Conservation (phyloP, 2,329 filamentous ascomycete genomes). For the Penicillium freii region DNA sequence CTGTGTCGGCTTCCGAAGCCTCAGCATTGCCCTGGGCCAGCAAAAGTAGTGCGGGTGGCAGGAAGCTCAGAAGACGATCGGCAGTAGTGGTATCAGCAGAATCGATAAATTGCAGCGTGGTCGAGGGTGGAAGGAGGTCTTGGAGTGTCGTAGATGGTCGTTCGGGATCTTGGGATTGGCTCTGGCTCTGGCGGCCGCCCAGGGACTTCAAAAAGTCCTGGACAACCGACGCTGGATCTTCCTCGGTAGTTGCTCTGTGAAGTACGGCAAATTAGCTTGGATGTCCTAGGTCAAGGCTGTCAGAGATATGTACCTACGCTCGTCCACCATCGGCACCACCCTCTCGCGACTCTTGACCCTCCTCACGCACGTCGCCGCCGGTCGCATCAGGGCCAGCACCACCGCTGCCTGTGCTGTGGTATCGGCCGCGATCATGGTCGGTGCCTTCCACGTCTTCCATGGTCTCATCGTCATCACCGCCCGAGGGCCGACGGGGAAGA, state of each 20-base stretch:
- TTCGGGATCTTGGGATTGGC: slow-evolving; percentile 51
- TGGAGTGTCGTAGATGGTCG: slow-evolving; percentile 77
- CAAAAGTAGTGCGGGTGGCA: slow-evolving; percentile 76
- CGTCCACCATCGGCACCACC: slow-evolving; percentile 94
- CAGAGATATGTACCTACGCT: slow-evolving; percentile 83
- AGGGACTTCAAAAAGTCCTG: slow-evolving; percentile 87
- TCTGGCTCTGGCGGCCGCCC: slow-evolving; percentile 52
- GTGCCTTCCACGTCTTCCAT: slow-evolving; percentile 73
- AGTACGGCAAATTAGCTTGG: slow-evolving; percentile 16
- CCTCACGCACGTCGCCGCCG: slow-evolving; percentile 85
- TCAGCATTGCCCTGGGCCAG: slow-evolving; percentile 68
- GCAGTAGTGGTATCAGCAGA: slow-evolving; percentile 63
- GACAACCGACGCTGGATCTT: slow-evolving; percentile 74
- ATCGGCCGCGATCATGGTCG: slow-evolving; percentile 58
- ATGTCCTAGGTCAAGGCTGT: slow-evolving; percentile 13
- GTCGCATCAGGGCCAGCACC: slow-evolving; percentile 84
- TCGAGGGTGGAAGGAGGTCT: slow-evolving; percentile 76
- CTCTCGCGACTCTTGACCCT: slow-evolving; percentile 83
- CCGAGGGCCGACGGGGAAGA: slow-evolving; percentile 52
- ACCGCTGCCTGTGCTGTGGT: slow-evolving; percentile 64
- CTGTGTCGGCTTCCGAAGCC: slow-evolving; percentile 63
- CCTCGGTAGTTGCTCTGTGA: slow-evolving; percentile 58
- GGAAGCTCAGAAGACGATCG: slow-evolving; percentile 70
- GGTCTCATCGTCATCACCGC: slow-evolving; percentile 67
- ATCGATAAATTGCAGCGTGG: slow-evolving; percentile 75